Base-by-base conservation (phyloP, 805 yeast species). In the Candida alai region DNA sequence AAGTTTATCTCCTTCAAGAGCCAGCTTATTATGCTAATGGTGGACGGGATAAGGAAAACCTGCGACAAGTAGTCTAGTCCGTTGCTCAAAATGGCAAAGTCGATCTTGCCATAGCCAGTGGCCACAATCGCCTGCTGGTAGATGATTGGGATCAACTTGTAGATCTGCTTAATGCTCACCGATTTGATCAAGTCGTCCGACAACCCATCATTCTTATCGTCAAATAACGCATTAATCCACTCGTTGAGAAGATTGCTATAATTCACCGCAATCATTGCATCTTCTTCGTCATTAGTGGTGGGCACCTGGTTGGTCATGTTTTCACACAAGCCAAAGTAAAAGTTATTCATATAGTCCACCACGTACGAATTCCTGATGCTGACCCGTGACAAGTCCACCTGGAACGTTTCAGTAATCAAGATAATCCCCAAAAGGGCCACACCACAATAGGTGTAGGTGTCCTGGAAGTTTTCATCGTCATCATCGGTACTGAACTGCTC, bases 61-160 rank as follows among this genome's bases (percentile, higher is more conserved):
- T 89, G 96, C 28, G 84, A 65, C 45, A 90, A 83, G 49, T 89
- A 87, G 49, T 89, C 97, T 22, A 90, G 64, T 0, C 96, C 97
- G 36, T 84, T 84, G 30, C 69, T 70, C 25, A 87, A 63, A 4
- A 77, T 71, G 4, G 78, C 80, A 7, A 70, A 53, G 43, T 78
- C 81, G 3, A 85, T 65, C 10, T 75, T 58, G 1, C 74, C 76
- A 16, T 69, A 56, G 15, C 72, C 70, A 32, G 76, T 66, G 1
- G 94, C 84, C 11, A 69, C 52, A 9, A 85, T 65, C 0, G 86
- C 80, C 51, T 86, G 89, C 41, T 78, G 78, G 48, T 86, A 76
- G 18, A 90, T 75, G 4, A 74, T 66, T 2, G 96, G 93, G 13
- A 88, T 72, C 21, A 89, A 58, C 23, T 70, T 68, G 41, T 83